Base-by-base conservation (phyloP, 805 yeast genomes). In the Lipomyces yamanashiensis region DNA sequence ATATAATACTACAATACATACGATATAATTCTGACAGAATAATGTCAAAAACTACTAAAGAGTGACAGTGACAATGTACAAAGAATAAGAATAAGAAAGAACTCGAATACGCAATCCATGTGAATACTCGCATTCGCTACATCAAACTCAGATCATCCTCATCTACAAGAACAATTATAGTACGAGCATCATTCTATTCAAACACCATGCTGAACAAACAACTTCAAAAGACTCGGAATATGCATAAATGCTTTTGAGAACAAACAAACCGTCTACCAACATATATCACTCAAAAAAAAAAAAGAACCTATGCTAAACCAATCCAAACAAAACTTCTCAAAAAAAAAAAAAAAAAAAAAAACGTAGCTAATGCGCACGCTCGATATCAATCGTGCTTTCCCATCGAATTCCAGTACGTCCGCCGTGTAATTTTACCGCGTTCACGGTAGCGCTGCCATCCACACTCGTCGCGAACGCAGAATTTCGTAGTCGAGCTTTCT, bases 1-100 rank as follows among this genome's bases (percentile, higher is more conserved):
- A 39, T 87, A 81, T 28, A 28, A 28, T 28, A 5, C 28, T 28
- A 28, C 5, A 28, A 28, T 28, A 28, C 28, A 28, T n/a, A n/a
- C n/a, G n/a, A n/a, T n/a, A n/a, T n/a, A n/a, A n/a, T n/a, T n/a
- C n/a, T n/a, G n/a, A n/a, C n/a, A n/a, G n/a, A n/a, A n/a, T n/a
- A n/a, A n/a, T n/a, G 28, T 2, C 28, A 28, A 28, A 28, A 28
- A 28, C 28, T 28, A 5, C 28, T 28, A 28, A 28, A 28, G 5
- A 5, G 5, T 28, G 5, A 39, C 41, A 12, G 72, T 73, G 45
- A 74, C 71, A 52, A 71, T 37, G 40, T 12, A 37, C 40, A 39
- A 39, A 12, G 41, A 43, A 15, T 2, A 43, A 43, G 19, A 43
- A 37, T 9, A 37, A 37, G 12, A 8, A 8, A 43, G 9, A 43